Conservation (phyloP, 202 grass and related monocot genomes). For the Miscanthus sacchariflorus region DNA sequence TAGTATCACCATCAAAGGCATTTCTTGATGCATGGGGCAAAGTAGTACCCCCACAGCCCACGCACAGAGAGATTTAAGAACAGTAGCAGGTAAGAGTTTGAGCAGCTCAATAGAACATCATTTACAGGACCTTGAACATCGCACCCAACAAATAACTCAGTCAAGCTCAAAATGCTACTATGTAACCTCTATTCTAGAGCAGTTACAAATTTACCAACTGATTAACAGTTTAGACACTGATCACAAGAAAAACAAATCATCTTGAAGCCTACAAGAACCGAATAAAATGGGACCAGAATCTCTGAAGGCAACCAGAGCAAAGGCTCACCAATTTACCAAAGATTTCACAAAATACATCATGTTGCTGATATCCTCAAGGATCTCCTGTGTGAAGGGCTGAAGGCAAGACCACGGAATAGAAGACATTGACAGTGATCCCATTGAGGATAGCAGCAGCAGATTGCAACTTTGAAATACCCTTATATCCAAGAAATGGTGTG, state of each 20-base stretch:
- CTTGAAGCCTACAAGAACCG: neutral
- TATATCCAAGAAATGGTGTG: constrained; percentile 11
- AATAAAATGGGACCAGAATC: constrained; percentile 11
- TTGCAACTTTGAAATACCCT: constrained; percentile 36
- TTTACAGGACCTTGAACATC: constrained; percentile 50
- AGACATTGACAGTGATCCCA: constrained; percentile 44
- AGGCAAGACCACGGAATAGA: constrained; percentile 6
- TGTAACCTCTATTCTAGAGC: constrained; percentile 49
- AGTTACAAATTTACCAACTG: constrained; percentile 41
- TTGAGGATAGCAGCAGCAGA: constrained; percentile 60
- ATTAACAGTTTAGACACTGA: constrained; percentile 18
- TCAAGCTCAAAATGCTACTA: constrained; percentile 51
- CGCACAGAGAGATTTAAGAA: constrained; percentile 13
- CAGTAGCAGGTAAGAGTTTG: constrained; percentile 33
- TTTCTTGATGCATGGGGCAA: constrained; percentile 20
- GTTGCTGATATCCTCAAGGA: constrained; percentile 65
- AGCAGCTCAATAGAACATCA: constrained; percentile 27
- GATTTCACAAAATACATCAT: constrained; percentile 52
- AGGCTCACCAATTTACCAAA: constrained; percentile 35
- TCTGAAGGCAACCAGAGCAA: constrained; percentile 14
- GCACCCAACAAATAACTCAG: constrained; percentile 44
- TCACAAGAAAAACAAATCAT: neutral
- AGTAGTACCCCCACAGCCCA: neutral
- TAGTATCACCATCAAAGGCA: neutral
- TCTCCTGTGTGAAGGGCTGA: constrained; percentile 32